Evolutionary conservation across 306 rosid genomes (phyloP), one percentile per base, ranked within the genome.

Genomic region (Betula pendula): DNA sequence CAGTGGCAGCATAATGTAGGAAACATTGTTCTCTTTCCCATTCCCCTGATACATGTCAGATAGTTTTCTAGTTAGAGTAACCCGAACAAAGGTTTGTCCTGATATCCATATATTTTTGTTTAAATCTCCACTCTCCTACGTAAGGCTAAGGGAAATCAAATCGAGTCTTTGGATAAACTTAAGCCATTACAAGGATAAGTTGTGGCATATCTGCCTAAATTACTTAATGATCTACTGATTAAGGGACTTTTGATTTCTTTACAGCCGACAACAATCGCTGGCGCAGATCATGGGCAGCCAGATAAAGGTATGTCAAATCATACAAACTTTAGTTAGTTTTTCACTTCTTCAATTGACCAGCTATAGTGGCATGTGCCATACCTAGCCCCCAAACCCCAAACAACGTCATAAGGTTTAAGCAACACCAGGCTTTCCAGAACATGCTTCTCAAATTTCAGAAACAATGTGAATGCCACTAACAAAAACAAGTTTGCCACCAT

Each of bases 381-480:
- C 31, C 4, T 24, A 24, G 63, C 3, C 63, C 63, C 63, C 33
- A 24, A 24, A 56, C 63, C 63, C 63, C 33, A 24, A 24, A 56
- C 31, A 56, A 24, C 4, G 20, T 27, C 68, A 60, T 29, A 27
- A 27, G 40, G 42, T 31, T 29, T 13, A 60, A 14, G 40, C 38
- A 29, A 60, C 20, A 60, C n/a, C 68, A 60, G 16, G 27, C 48
- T 35, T 65, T 40, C 48, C 70, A 19, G 15, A 33, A 65, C 12
- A 38, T 38, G 70, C 48, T 38, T 35, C 70, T 38, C 48, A 65
- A 35, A 65, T 40, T 19, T 65, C 70, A 65, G 29, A 38, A 65
- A 65, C 22, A 8, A 35, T 65, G 29, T 65, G 24, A 35, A 38
- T 65, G 25, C 68, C 42, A 63, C 70, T 19, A 20, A 63, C 1